Evolutionary conservation across 495 filamentous ascomycete genomes (phyloP), one percentile per base, ranked within the genome.

Genomic region (Aspergillus baeticus): DNA sequence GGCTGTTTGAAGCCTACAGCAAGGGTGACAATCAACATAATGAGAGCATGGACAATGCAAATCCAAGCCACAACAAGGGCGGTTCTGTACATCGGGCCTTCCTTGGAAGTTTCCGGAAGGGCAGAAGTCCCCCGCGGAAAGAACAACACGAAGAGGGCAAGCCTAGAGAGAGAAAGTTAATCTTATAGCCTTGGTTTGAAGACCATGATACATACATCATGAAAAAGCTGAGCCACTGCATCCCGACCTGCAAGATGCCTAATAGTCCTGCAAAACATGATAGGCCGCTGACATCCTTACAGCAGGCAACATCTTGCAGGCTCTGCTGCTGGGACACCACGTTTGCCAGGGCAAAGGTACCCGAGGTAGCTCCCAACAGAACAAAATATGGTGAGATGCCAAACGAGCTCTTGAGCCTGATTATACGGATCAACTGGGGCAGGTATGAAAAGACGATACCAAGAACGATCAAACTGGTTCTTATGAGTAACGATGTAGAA

Each of bases 351-450:
- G 89, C 85, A 51, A 88, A 89, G 10, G 92, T 96, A 45, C 86
- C 86, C 8, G 90, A 93, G 2, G 91, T 96, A 17, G 87, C 87
- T 45, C 95, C 94, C 21, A 98, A 87, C 15, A 98, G 84, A 55
- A 98, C 83, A 63, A 96, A 98, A 64, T 90, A 90, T 3, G 94
- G 93, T 26, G 91, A 96, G 49, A 98, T 93, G 43, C 94, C 94
- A 72, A 92, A 91, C n/a, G 95, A 96, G 42, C 89, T 92, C 46
- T 87, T 84, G 33, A 91, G 84, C 38, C 80, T 71, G 60, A 96
- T 89, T 75, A 98, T 98, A 56, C 92, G 90, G 68, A 86, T 77
- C 70, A 98, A 94, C 69, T 98, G 94, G 2, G 94, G 95, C 23
- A 96, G 83, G 71, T 98, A 98, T 55, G 93, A 97, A 55, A 93